Conservation (phyloP, 2,329 filamentous ascomycete genomes). For the Hyphodiscus sp. region DNA sequence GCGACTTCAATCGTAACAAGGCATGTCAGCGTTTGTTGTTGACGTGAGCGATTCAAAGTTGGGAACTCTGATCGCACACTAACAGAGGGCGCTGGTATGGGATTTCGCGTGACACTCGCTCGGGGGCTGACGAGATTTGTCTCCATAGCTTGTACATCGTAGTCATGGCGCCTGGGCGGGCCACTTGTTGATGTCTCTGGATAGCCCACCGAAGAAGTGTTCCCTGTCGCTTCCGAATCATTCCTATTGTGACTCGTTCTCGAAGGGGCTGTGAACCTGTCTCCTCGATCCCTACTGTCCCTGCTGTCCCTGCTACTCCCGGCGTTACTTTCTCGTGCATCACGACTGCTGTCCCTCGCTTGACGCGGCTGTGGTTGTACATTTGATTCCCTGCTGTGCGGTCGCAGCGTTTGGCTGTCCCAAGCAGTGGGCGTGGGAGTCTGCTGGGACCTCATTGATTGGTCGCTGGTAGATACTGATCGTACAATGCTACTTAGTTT, state of each 20-base stretch:
- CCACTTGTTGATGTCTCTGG: constrained; percentile 66
- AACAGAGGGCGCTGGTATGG: constrained; percentile 85
- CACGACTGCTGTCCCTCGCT: constrained; percentile 33
- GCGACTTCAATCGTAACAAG: constrained; percentile 90
- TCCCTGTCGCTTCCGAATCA: constrained; percentile 70
- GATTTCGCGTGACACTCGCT: constrained; percentile 63
- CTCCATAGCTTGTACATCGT: constrained; percentile 95
- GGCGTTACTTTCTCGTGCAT: constrained; percentile 24
- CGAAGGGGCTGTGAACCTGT: constrained; percentile 33
- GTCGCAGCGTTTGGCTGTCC: constrained; percentile 54
- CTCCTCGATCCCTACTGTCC: constrained; percentile 44
- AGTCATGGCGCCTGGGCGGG: constrained; percentile 74
- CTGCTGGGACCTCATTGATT: constrained; percentile 29
- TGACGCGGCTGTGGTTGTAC: constrained; percentile 31
- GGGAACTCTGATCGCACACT: constrained; percentile 96
- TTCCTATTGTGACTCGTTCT: constrained; percentile 56
- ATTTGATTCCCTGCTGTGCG: constrained; percentile 41
- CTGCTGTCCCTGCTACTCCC: constrained; percentile 27
- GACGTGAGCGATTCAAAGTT: constrained; percentile 82
- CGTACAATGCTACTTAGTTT: constrained; percentile 93
- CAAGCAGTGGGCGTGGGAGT: constrained; percentile 61
- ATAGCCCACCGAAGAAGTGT: constrained; percentile 72
- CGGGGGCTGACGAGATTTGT: constrained; percentile 71
- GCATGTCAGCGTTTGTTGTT: constrained; percentile 92
- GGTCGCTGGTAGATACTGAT: constrained; percentile 65